phyloP scores from a whole-genome alignment of 306 rosid genomes.

The Quercus mongolica region DNA sequence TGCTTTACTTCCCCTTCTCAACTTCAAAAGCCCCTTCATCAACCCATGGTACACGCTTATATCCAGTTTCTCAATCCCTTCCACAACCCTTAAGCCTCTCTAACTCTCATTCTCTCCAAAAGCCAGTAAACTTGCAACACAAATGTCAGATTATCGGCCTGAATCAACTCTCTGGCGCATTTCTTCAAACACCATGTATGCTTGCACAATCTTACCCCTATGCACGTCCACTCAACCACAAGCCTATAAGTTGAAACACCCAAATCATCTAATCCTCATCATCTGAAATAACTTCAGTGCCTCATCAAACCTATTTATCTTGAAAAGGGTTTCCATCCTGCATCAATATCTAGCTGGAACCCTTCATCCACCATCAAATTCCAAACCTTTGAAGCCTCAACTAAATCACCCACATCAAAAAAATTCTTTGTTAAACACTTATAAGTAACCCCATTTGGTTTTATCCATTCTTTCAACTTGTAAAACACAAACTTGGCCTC shows the following conservation, averaged over 20 bases:
- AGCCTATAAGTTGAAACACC: no score
- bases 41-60: slow-evolving; percentile 61
- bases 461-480: slow-evolving; percentile 56
- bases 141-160: slow-evolving; percentile 43
- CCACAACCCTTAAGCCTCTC: no score
- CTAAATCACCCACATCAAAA: no score
- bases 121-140: slow-evolving; percentile 51
- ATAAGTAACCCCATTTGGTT: slow-evolving; percentile 50
- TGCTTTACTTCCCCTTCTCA: slow-evolving; percentile 66
- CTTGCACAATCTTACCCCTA: slow-evolving; percentile 48
- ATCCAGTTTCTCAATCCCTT: slow-evolving; percentile 31
- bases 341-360: slow-evolving; percentile 41
- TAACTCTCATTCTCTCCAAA: slow-evolving; percentile 15
- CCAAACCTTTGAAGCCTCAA: no score
- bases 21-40: slow-evolving; percentile 74
- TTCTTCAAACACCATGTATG: slow-evolving; percentile 57
- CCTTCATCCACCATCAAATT: slow-evolving; percentile 19
- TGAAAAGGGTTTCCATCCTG: slow-evolving; percentile 66
- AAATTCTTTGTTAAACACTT: slow-evolving; percentile 31
- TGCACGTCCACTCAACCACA: slow-evolving; percentile 60
- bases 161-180: slow-evolving; percentile 60
- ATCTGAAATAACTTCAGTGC: no score
- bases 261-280: no score
- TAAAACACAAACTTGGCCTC: slow-evolving; percentile 60
- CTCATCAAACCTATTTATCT: slow-evolving; percentile 46